These are phyloP conservation scores for Gymnopus androsaceus DNA, from an alignment of 1,284 basidiomycete genomes.

Conservation along the genomic window DNA sequence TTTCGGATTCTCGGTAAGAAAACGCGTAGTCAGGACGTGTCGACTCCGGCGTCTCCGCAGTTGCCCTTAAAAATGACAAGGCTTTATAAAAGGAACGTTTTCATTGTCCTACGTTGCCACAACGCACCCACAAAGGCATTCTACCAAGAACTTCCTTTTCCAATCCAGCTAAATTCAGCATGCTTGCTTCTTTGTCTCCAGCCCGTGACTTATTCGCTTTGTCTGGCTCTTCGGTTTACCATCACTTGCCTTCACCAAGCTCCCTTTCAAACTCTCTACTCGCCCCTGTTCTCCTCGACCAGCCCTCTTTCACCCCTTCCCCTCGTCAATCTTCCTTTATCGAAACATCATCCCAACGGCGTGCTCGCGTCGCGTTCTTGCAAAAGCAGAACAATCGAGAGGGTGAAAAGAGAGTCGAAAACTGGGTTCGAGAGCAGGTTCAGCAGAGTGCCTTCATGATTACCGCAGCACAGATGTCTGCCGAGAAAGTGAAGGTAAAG, in stretches of 20 bases:
- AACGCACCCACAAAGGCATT: neutral
- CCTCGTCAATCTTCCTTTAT: neutral
- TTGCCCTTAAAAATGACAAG: neutral
- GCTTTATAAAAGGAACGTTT: neutral
- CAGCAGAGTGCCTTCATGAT: conserved; percentile 7
- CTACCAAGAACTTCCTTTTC: neutral
- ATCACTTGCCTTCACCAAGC: neutral
- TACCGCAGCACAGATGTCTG: neutral
- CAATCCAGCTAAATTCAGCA: conserved; percentile 2
- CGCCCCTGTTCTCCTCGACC: too few species aligned
- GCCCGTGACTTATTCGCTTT: conserved; percentile 4
- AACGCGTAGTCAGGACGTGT: neutral
- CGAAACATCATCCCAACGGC: conserved; percentile 3
- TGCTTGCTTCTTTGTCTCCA: conserved; percentile 9
- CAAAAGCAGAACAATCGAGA: conserved; percentile 3
- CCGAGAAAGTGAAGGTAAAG: neutral
- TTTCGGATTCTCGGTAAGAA: neutral
- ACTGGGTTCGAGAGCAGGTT: conserved; percentile 9
- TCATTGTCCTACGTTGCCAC: neutral
- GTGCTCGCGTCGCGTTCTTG: conserved; percentile 8
- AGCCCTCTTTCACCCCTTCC: neutral
- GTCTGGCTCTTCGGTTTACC: neutral
- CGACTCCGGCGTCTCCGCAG: neutral
- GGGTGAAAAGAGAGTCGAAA: conserved; percentile 1
- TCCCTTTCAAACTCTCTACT: neutral